phyloP scores from a whole-genome alignment of 106 monocot species.

The Dendrobium officinale region DNA sequence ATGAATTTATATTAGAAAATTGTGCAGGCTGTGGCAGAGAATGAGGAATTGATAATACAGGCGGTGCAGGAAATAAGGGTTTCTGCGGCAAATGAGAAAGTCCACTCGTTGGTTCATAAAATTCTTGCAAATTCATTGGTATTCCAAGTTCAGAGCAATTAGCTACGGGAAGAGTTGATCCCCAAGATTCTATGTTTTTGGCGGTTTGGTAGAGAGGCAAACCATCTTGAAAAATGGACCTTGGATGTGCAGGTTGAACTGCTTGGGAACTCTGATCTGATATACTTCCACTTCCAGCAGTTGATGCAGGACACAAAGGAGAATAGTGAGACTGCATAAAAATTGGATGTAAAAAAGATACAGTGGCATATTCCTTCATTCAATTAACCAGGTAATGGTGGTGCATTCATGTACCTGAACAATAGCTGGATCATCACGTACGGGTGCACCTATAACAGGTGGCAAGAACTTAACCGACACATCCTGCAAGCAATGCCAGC shows the following conservation, averaged over 20 bases:
- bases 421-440: constrained; percentile 88
- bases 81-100: constrained; percentile 60
- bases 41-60: constrained; percentile 41
- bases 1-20: constrained; percentile 40
- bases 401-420: constrained; percentile 49
- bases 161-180: constrained; percentile 30
- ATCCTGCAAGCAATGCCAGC: constrained; percentile 35
- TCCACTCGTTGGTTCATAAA: constrained; percentile 47
- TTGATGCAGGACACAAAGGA: constrained; percentile 36
- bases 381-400: background rate
- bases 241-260: constrained; percentile 45
- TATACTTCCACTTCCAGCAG: constrained; percentile 33
- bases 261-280: constrained; percentile 39
- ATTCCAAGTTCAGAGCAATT: constrained; percentile 53
- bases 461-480: constrained; percentile 70
- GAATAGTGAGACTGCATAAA: constrained; percentile 81
- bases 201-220: constrained; percentile 79
- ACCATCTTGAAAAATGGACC: constrained; percentile 49
- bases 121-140: constrained; percentile 82
- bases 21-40: constrained; percentile 52
- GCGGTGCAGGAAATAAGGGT: constrained; percentile 40
- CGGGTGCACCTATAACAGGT: constrained; percentile 30
- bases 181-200: constrained; percentile 58
- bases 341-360: background rate
- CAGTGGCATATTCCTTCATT: background rate